phyloP scores from a whole-genome alignment of 305 asterid genomes.

The Salvia sclarea region DNA sequence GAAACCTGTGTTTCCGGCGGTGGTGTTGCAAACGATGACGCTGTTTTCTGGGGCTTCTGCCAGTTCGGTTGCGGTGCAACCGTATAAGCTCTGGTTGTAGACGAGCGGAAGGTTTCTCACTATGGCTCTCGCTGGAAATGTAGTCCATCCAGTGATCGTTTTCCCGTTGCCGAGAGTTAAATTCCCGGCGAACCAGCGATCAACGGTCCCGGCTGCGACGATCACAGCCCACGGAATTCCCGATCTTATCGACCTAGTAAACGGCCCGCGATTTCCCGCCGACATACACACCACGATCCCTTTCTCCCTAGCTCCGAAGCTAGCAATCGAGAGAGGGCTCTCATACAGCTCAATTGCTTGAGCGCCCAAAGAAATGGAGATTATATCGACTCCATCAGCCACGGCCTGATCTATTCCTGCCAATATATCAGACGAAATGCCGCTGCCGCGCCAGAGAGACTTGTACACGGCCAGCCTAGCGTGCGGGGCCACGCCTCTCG shows the following conservation, averaged over 20 bases:
- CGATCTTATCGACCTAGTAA: not conserved
- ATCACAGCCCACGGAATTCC: slow-evolving; percentile 43
- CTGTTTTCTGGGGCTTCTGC: slow-evolving; percentile 21
- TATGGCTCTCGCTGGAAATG: slow-evolving; percentile 30
- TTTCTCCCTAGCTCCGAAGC: slow-evolving; percentile 42
- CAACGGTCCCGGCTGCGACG: slow-evolving; percentile 36
- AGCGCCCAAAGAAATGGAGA: slow-evolving; percentile 28
- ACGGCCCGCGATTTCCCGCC: slow-evolving; percentile 42
- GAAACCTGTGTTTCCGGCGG: not conserved
- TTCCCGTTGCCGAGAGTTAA: slow-evolving; percentile 43
- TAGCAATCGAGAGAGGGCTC: slow-evolving; percentile 37
- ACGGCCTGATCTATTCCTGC: slow-evolving; percentile 36
- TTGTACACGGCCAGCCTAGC: slow-evolving; percentile 14
- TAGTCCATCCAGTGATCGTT: slow-evolving; percentile 37
- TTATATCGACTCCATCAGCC: slow-evolving; percentile 40
- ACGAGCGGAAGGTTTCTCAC: slow-evolving; percentile 30
- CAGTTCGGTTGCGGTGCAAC: slow-evolving; percentile 22
- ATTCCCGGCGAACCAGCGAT: slow-evolving; percentile 37
- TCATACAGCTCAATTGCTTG: slow-evolving; percentile 15
- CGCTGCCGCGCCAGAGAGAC: not conserved
- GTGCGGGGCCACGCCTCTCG: slow-evolving; percentile 26
- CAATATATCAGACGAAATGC: not conserved
- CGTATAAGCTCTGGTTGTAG: slow-evolving; percentile 30
- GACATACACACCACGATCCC: slow-evolving; percentile 38
- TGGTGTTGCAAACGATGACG: slow-evolving; percentile 30